Evolutionary conservation across 768 basidiomycete genomes (phyloP).

Genomic region (Lyophyllum semitale): DNA sequence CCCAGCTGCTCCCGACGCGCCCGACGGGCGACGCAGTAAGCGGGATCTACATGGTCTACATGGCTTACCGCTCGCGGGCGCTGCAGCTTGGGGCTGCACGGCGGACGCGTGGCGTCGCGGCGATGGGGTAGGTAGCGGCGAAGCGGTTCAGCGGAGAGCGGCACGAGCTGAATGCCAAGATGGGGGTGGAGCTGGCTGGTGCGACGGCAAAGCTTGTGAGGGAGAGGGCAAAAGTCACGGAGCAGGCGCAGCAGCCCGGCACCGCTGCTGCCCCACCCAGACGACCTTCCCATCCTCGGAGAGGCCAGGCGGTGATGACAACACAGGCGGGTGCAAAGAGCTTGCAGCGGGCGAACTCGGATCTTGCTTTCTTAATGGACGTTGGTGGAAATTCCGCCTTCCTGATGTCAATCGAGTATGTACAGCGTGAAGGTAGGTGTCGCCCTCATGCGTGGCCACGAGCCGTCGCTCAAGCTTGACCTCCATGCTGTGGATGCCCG

Average conservation of each 20-base stretch:
- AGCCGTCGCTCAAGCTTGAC: slow-evolving; percentile 83
- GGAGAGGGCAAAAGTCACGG: slow-evolving; percentile 75
- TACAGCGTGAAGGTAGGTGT: slow-evolving; percentile 73
- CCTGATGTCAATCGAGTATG: slow-evolving; percentile 33
- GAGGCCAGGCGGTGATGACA: slow-evolving; percentile 60
- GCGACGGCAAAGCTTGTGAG: slow-evolving; percentile 85
- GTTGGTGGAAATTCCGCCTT: slow-evolving; percentile 44
- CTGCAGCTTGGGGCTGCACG: slow-evolving; percentile 91
- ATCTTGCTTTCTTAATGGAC: slow-evolving; percentile 70
- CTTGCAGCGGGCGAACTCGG: slow-evolving; percentile 93
- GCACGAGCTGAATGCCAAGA: slow-evolving; percentile 89
- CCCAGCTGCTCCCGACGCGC: slow-evolving; percentile 84
- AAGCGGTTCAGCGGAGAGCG: slow-evolving; percentile 94
- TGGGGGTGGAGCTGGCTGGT: slow-evolving; percentile 81
- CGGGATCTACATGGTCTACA: slow-evolving; percentile 81
- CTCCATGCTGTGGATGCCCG: slow-evolving; percentile 84
- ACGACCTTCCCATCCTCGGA: too few relatives aligned
- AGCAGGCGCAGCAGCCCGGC: too few relatives aligned
- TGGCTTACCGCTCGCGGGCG: slow-evolving; percentile 85
- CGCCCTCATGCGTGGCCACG: slow-evolving; percentile 71
- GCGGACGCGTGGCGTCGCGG: slow-evolving; percentile 96
- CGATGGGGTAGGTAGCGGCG: slow-evolving; percentile 92
- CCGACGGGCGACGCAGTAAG: slow-evolving; percentile 83
- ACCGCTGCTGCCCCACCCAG: too few relatives aligned
- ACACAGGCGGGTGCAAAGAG: slow-evolving; percentile 68